Evolutionary conservation across 148 eudicot genomes (phyloP), one percentile per base, ranked within the genome.

Genomic region (Polygonum aviculare): DNA sequence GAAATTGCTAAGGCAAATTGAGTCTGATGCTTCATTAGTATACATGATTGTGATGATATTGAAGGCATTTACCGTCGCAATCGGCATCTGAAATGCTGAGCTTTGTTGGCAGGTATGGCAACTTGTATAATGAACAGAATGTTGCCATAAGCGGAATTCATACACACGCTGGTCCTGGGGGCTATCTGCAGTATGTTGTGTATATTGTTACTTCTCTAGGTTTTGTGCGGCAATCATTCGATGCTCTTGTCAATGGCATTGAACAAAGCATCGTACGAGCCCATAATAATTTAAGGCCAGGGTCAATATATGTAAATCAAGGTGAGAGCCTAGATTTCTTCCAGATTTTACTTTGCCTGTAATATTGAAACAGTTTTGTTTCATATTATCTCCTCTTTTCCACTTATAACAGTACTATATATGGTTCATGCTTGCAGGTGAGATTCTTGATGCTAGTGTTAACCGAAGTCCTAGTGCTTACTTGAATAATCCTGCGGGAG

Each of bases 71-170:
- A 51, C 16, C 16, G 22, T 54, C 9, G 11, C 33, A 26, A 31
- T 74, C 11, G 50, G 62, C 38, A 74, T 48, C 60, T 74, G n/a
- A 75, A 54, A 26, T 22, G 14, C 48, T 38, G 12, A 39, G 16
- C 70, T 77, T 12, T 50, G 33, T 84, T 73, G 82, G 81, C 87
- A 95, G 98, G 84, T 95, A 92, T 78, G 97, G 98, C 40, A 74
- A 90, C 82, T 83, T 95, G 2, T 95, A 95, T 82, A 89, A 87
- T 18, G 96, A 92, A 78, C 84, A 86, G 1, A 95, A 95, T 87
- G 97, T 92, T 87, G 98, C 97, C 67, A 92, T 95, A 60, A 95
- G 98, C 79, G 98, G 98, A 39, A 95, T 92, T 74, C 98, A 95
- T 78, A 90, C 98, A 15, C 98, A 95, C 81, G 97, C 98, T 75